Evolutionary conservation across 2,329 filamentous ascomycete species (phyloP).

Genomic region (Claviceps sp.): DNA sequence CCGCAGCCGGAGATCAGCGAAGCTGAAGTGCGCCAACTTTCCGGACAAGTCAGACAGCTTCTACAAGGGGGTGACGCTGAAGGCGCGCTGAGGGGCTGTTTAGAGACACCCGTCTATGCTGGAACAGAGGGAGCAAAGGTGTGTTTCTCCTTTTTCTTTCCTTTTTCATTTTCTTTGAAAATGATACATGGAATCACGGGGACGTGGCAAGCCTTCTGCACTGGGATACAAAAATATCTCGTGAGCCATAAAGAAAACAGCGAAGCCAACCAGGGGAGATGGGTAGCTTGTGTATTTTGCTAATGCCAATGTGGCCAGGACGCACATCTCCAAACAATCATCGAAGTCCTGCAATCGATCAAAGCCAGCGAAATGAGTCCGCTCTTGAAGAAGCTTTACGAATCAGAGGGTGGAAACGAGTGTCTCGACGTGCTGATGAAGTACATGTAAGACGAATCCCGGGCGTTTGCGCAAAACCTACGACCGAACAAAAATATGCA

Average conservation of each 20-base stretch:
- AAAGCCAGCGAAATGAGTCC: constrained; percentile 92
- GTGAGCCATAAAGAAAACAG: no score
- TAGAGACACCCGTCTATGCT: constrained; percentile 74
- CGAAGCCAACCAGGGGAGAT: no score
- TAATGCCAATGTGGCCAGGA: constrained; percentile 39
- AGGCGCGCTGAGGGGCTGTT: constrained; percentile 68
- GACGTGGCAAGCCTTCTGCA: background rate
- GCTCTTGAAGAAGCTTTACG: constrained; percentile 70
- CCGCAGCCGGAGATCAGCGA: constrained; percentile 61
- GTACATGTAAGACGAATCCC: constrained; percentile 54
- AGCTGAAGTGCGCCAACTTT: constrained; percentile 63
- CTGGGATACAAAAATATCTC: background rate
- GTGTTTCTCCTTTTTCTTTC: constrained; percentile 4
- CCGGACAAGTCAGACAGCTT: constrained; percentile 74
- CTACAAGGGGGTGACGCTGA: constrained; percentile 77
- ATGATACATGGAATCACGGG: background rate
- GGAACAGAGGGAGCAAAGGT: constrained; percentile 46
- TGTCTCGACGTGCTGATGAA: constrained; percentile 91
- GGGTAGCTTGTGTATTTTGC: background rate
- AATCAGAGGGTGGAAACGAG: constrained; percentile 66
- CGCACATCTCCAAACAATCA: constrained; percentile 71
- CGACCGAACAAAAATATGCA: background rate
- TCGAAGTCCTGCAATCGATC: constrained; percentile 91
- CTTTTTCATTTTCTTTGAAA: background rate
- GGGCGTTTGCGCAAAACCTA: background rate